These are phyloP conservation scores for Malassezia sp. DNA, from an alignment of 1,284 basidiomycete species.

Conservation along the genomic window DNA sequence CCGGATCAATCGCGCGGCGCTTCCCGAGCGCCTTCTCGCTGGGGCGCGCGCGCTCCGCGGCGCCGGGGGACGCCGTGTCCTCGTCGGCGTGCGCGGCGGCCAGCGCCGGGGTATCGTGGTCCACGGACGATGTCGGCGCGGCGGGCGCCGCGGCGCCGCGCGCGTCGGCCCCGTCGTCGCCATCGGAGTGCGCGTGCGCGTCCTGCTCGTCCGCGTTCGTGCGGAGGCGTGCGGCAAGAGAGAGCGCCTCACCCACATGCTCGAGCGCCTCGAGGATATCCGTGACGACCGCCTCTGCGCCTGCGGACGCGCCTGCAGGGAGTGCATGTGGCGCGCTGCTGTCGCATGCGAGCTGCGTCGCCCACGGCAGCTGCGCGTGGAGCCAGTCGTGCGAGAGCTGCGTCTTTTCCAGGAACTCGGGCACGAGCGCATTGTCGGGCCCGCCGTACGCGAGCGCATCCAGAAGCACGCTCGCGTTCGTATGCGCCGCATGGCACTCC, in stretches of 20 bases:
- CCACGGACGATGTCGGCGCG: not conserved
- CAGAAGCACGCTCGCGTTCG: constrained; percentile 3
- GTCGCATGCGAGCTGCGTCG: no score
- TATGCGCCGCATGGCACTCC: constrained; percentile 6
- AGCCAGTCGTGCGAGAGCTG: not conserved
- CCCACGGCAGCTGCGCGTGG: constrained; percentile 3
- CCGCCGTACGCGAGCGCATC: constrained; percentile 4
- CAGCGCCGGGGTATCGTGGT: not conserved
- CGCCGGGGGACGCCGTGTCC: not conserved
- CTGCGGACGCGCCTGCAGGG: not conserved
- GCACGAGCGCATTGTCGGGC: not conserved
- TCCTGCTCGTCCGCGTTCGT: not conserved
- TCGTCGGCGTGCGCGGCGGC: no score
- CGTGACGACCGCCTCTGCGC: constrained; percentile 1
- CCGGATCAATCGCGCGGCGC: constrained; percentile 11
- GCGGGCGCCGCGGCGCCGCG: not conserved
- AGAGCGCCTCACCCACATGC: constrained; percentile 2
- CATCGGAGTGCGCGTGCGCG: not conserved
- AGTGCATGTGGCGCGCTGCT: no score
- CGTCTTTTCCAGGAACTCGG: not conserved
- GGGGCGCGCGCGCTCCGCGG: not conserved
- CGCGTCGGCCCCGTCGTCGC: not conserved
- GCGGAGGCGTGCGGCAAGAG: not conserved
- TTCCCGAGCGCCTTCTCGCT: constrained; percentile 16
- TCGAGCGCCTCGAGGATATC: constrained; percentile 2